These are phyloP conservation scores for Naganishia friedmannii DNA, from an alignment of 768 basidiomycete species.

Conservation along the genomic window DNA sequence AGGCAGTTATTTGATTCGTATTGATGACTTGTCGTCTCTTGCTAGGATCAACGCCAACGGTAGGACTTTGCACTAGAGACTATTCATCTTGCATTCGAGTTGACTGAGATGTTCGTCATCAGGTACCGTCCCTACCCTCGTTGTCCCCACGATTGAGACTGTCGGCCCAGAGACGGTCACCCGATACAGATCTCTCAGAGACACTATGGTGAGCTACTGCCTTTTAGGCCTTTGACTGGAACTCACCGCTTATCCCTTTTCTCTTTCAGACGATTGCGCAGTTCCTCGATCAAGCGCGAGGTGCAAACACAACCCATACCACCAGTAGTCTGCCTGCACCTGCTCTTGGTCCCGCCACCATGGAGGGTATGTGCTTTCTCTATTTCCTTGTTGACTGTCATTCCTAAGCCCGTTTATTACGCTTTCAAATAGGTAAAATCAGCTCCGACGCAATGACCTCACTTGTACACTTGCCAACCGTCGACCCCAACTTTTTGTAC, in stretches of 20 bases:
- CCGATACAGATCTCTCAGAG: constrained; percentile 74
- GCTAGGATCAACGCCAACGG: constrained; percentile 74
- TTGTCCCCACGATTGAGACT: constrained; percentile 77
- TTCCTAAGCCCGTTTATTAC: constrained; percentile 10
- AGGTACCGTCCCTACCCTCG: constrained; percentile 77
- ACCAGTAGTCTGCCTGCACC: constrained; percentile 73
- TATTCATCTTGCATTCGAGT: neutral
- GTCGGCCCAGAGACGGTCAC: constrained; percentile 68
- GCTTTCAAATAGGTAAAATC: constrained; percentile 39
- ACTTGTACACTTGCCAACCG: constrained; percentile 63
- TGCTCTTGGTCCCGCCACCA: constrained; percentile 71
- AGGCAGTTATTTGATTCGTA: neutral
- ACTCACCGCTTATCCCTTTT: neutral
- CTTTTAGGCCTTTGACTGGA: neutral
- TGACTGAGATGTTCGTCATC: neutral
- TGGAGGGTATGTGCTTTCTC: constrained; percentile 58
- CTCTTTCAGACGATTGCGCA: constrained; percentile 65
- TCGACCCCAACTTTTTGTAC: constrained; percentile 63
- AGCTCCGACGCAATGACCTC: constrained; percentile 57
- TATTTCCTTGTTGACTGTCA: neutral
- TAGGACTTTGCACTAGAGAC: constrained; percentile 42
- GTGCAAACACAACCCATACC: constrained; percentile 65
- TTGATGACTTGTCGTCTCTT: neutral
- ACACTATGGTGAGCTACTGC: constrained; percentile 61
- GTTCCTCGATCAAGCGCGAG: constrained; percentile 80